Conservation (phyloP, 352 stramenopile species). For the Phytophthora idaei region DNA sequence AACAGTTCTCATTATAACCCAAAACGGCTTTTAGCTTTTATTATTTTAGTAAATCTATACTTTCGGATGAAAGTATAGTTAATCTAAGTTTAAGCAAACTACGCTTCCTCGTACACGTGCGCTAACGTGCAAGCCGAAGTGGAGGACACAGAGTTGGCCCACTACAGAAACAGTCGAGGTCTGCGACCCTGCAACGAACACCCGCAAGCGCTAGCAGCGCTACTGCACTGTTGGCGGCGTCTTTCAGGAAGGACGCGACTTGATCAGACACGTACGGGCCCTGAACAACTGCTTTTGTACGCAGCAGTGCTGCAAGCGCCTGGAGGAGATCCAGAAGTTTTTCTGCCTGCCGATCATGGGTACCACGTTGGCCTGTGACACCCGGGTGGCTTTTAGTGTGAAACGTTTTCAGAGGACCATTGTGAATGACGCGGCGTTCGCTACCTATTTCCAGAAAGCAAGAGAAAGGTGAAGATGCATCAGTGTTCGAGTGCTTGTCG, state of each 20-base stretch:
- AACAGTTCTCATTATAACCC: too few relatives aligned
- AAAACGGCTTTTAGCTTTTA: too few relatives aligned
- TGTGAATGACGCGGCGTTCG: constrained; percentile 17
- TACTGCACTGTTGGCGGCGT: constrained; percentile 1
- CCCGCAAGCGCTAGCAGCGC: neutral
- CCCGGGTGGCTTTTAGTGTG: constrained; percentile 17
- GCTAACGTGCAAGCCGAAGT: too few relatives aligned
- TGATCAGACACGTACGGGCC: neutral
- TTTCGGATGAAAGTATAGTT: too few relatives aligned
- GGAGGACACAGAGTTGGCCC: too few relatives aligned
- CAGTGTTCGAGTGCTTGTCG: constrained; percentile 6
- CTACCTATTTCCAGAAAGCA: constrained; percentile 3
- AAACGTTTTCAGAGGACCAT: constrained; percentile 11
- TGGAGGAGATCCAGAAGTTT: neutral
- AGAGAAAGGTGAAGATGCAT: neutral
- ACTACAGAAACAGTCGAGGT: neutral
- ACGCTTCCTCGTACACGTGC: too few relatives aligned
- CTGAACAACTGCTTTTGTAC: constrained; percentile 18
- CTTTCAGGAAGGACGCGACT: constrained; percentile 1
- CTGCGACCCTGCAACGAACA: too few relatives aligned
- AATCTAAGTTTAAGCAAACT: too few relatives aligned
- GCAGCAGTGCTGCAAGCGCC: neutral
- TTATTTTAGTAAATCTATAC: too few relatives aligned
- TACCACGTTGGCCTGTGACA: constrained; percentile 9
- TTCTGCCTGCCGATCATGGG: neutral